phyloP scores from a whole-genome alignment of 1,139 yeast species.

The Eremothecium sinecaudum region DNA sequence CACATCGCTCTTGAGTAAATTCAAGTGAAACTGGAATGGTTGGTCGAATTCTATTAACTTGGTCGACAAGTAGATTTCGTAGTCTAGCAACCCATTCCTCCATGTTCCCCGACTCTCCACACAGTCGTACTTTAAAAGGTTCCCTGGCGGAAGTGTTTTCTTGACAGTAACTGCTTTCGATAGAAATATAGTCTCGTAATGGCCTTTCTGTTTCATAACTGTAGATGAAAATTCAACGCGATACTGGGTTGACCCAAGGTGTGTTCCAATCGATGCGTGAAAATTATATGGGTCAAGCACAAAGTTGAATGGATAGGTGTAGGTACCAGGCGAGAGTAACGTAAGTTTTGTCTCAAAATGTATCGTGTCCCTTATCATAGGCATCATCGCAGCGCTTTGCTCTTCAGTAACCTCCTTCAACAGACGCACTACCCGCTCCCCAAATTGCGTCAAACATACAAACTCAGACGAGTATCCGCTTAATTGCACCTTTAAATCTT shows the following conservation, averaged over 20 bases:
- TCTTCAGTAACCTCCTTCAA: conserved; percentile 3
- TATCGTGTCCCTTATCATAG: conserved; percentile 10
- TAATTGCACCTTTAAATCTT: conserved; percentile 8
- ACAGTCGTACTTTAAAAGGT: conserved; percentile 5
- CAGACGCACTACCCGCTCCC: conserved; percentile 2
- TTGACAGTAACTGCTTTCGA: conserved; percentile 15
- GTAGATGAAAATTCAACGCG: conserved; percentile 18
- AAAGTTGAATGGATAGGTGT: conserved; percentile 19
- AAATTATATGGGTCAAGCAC: conserved; percentile 13
- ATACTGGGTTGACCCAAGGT: conserved; percentile 18
- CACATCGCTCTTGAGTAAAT: conserved; percentile 8
- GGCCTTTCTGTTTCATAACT: conserved; percentile 9
- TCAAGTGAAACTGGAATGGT: conserved; percentile 15
- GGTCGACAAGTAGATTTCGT: conserved; percentile 13
- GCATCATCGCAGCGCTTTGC: conserved; percentile 4
- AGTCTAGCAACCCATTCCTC: conserved; percentile 11
- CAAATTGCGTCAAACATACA: conserved; percentile 5
- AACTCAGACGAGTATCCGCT: conserved; percentile 10
- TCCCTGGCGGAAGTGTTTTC: conserved; percentile 15
- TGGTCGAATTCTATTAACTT: conserved; percentile 14
- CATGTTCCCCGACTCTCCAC: conserved; percentile 8
- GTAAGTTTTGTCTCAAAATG: conserved; percentile 6
- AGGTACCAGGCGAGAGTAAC: conserved; percentile 13
- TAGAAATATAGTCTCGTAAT: conserved; percentile 16
- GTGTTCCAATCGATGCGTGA: conserved; percentile 16